Conservation (phyloP, 2,329 filamentous ascomycete genomes). For the Sporothrix brasiliensis region DNA sequence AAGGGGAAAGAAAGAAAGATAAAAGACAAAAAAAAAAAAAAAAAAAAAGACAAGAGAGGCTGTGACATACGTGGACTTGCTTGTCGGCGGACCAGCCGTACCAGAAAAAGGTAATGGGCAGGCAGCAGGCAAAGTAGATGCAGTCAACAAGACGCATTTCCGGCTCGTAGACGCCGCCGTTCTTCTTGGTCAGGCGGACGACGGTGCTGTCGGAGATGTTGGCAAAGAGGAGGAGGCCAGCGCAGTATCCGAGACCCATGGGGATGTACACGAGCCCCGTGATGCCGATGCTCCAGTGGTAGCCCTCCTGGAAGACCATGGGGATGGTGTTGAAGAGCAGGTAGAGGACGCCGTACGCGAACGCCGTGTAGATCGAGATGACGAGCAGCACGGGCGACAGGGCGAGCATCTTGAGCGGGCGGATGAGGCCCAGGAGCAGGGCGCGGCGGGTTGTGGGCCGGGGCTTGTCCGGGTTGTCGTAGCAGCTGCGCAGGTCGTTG, state of each 20-base stretch:
- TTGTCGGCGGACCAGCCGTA: slow-evolving; percentile 45
- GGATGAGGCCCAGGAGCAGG: slow-evolving; percentile 49
- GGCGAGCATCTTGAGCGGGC: slow-evolving; percentile 57
- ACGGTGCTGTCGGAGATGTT: slow-evolving; percentile 46
- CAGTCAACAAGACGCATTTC: slow-evolving; percentile 44
- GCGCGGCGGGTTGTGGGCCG: slow-evolving; percentile 37
- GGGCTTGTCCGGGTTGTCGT: slow-evolving; percentile 38
- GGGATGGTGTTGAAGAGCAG: slow-evolving; percentile 59
- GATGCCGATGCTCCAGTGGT: slow-evolving; percentile 51
- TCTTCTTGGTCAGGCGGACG: slow-evolving; percentile 46
- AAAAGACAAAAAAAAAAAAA: no score
- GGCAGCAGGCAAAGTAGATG: slow-evolving; percentile 41
- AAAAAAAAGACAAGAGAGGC: no score
- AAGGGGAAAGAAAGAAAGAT: background rate
- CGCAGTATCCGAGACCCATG: slow-evolving; percentile 44
- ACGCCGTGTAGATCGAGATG: slow-evolving; percentile 55
- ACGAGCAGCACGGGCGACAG: slow-evolving; percentile 52
- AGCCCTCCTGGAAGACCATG: slow-evolving; percentile 52
- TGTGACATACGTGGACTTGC: slow-evolving; percentile 32
- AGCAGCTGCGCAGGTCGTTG: slow-evolving; percentile 52
- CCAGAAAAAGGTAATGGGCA: slow-evolving; percentile 47
- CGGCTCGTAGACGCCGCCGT: slow-evolving; percentile 44
- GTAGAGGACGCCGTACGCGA: slow-evolving; percentile 57
- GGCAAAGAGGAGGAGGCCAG: slow-evolving; percentile 42
- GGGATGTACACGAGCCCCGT: slow-evolving; percentile 56